Conservation (phyloP, 192 early-diverging fungal species). For the Coemansia sp. region DNA sequence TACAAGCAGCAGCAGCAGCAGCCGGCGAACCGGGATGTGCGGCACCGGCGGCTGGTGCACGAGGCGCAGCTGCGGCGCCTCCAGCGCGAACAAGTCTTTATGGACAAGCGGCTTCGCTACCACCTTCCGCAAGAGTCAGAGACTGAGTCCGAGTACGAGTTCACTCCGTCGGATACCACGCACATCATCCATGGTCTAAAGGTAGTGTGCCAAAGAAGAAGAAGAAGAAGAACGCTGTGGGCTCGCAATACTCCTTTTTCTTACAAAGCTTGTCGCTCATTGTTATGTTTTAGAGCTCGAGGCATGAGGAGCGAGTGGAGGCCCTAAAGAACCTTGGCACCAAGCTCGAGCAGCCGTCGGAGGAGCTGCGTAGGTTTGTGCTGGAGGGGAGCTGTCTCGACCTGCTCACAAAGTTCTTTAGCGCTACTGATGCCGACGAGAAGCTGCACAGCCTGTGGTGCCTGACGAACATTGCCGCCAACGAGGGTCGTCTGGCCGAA, state of each 20-base stretch:
- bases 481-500: slow-evolving; percentile 26
- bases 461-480: slow-evolving; percentile 62
- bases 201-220: slow-evolving; percentile 16
- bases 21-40: slow-evolving; percentile 52
- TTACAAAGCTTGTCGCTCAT: too few relatives aligned
- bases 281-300: slow-evolving; percentile 25
- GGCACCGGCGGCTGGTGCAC: slow-evolving; percentile 58
- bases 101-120: slow-evolving; percentile 65
- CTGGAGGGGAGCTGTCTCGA: slow-evolving; percentile 43
- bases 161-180: slow-evolving; percentile 29
- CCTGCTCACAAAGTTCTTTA: slow-evolving; percentile 47
- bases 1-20: slow-evolving; percentile 33
- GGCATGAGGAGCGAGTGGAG: slow-evolving; percentile 25
- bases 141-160: slow-evolving; percentile 53
- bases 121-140: slow-evolving; percentile 43
- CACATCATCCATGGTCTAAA: slow-evolving; percentile 23
- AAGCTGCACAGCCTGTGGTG: slow-evolving; percentile 62
- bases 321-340: slow-evolving; percentile 52
- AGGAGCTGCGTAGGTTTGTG: slow-evolving; percentile 52
- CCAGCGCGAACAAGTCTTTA: slow-evolving; percentile 71
- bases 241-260: too few relatives aligned
- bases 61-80: slow-evolving; percentile 65
- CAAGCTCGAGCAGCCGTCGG: slow-evolving; percentile 56
- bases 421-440: slow-evolving; percentile 55
- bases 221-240: neutral